phyloP scores from a whole-genome alignment of 345 rosid genomes.

The Eucalyptus tenuipes region DNA sequence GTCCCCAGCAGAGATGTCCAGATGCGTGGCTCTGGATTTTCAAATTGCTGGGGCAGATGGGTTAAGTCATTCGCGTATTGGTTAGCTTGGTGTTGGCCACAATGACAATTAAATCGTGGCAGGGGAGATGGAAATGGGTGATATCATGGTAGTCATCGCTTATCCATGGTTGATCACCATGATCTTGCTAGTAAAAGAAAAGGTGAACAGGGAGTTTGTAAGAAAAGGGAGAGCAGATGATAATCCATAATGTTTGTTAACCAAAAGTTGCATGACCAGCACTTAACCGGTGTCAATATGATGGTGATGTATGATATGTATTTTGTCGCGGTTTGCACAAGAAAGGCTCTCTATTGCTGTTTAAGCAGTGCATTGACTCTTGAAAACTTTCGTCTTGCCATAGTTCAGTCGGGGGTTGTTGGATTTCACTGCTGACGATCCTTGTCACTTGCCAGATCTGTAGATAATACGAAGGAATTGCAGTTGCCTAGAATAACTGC shows the following conservation, averaged over 20 bases:
- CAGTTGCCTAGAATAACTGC: slow-evolving; percentile 16
- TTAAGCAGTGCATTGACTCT: not conserved
- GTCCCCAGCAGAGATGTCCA: not conserved
- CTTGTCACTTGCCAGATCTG: slow-evolving; percentile 10
- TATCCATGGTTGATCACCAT: not conserved
- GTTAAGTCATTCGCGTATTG: not conserved
- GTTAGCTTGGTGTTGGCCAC: not conserved
- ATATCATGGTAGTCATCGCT: not conserved
- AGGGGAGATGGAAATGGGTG: not conserved
- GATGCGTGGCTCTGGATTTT: not conserved
- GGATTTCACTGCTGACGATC: not conserved
- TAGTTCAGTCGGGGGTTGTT: not conserved
- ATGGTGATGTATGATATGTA: not conserved
- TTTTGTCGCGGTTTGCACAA: not conserved
- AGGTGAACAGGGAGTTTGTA: not conserved
- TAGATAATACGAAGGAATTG: slow-evolving; percentile 9
- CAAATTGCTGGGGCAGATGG: not conserved
- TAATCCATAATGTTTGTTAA: not conserved
- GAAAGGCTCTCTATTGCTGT: not conserved
- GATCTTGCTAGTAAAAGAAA: not conserved
- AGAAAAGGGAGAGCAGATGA: not conserved
- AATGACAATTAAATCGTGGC: not conserved
- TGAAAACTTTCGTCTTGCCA: not conserved
- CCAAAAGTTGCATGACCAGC: not conserved
- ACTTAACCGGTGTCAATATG: not conserved